phyloP scores from a whole-genome alignment of 2,329 filamentous ascomycete species.

The Aspergillus ochraceoroseus region DNA sequence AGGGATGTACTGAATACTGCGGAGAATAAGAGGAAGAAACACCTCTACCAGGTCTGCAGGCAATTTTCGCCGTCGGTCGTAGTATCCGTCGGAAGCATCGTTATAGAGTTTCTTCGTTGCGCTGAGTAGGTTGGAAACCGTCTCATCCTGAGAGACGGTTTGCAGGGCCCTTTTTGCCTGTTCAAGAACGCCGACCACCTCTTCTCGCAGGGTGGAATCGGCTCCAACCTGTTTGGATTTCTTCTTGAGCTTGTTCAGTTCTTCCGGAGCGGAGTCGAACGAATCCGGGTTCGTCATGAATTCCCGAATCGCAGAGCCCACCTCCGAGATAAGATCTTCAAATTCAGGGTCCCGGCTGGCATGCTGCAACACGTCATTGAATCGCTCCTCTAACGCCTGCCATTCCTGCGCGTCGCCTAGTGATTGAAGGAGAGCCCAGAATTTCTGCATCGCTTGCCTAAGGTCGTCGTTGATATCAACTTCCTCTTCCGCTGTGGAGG shows the following conservation, averaged over 20 bases:
- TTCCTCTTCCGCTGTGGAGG: slow-evolving; percentile 63
- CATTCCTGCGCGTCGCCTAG: slow-evolving; percentile 72
- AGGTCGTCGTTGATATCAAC: slow-evolving; percentile 68
- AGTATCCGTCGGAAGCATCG: slow-evolving; percentile 62
- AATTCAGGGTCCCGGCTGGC: slow-evolving; percentile 75
- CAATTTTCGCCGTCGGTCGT: slow-evolving; percentile 64
- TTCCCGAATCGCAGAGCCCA: slow-evolving; percentile 69
- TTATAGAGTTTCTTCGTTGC: slow-evolving; percentile 64
- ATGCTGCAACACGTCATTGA: slow-evolving; percentile 68
- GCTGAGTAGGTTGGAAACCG: slow-evolving; percentile 63
- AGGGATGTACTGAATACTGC: slow-evolving; percentile 77
- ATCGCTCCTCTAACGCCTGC: slow-evolving; percentile 65
- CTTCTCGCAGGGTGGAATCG: slow-evolving; percentile 64
- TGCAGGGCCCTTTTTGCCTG: slow-evolving; percentile 64
- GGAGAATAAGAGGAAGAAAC: slow-evolving; percentile 71
- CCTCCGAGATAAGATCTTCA: slow-evolving; percentile 67
- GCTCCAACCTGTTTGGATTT: slow-evolving; percentile 56
- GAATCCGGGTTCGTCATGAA: slow-evolving; percentile 83
- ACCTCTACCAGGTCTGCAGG: slow-evolving; percentile 71
- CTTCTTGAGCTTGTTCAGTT: slow-evolving; percentile 55
- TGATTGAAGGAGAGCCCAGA: slow-evolving; percentile 73
- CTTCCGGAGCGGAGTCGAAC: slow-evolving; percentile 68
- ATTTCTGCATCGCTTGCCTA: slow-evolving; percentile 69
- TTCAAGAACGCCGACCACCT: slow-evolving; percentile 66
- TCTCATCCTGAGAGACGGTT: slow-evolving; percentile 65